Percentiles rank a stretch among this genome's conserved stretches.
phyloP scores from a whole-genome alignment of 768 basidiomycete species.

The Lactifluus subvellereus region DNA sequence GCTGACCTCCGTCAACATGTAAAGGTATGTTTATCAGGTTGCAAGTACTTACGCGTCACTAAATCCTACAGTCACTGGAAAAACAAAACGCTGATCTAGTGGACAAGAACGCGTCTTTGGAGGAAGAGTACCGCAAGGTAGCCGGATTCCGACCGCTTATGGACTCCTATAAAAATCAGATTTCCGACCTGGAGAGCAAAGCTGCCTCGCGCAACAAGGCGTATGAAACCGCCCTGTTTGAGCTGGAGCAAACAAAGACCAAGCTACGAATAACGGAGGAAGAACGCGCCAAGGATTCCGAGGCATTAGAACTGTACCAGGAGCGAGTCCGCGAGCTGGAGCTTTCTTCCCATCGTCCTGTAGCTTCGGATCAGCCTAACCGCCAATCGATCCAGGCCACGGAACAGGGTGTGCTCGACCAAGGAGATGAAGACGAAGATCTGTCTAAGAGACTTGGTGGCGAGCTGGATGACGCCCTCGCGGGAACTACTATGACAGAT shows the following conservation, averaged over 20 bases:
- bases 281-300: slow-evolving; percentile 73
- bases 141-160: slow-evolving; percentile 81
- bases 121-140: slow-evolving; percentile 87
- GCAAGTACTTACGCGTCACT: background rate
- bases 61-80: slow-evolving; percentile 61
- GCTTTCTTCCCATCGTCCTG: slow-evolving; percentile 49
- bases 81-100: slow-evolving; percentile 90
- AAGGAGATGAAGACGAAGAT: slow-evolving; percentile 38
- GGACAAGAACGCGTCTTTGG: slow-evolving; percentile 85
- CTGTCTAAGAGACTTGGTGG: slow-evolving; percentile 62
- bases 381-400: slow-evolving; percentile 43
- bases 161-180: slow-evolving; percentile 88
- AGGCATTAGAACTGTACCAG: slow-evolving; percentile 84
- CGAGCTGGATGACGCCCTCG: slow-evolving; percentile 82
- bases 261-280: slow-evolving; percentile 61
- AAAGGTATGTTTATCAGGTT: slow-evolving; percentile 46
- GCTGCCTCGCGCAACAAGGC: slow-evolving; percentile 60
- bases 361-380: slow-evolving; percentile 30
- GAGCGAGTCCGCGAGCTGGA: slow-evolving; percentile 89
- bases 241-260: slow-evolving; percentile 68
- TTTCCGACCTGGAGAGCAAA: slow-evolving; percentile 74
- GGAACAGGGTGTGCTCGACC: slow-evolving; percentile 30
- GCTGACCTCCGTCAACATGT: slow-evolving; percentile 84
- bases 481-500: slow-evolving; percentile 86
- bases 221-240: slow-evolving; percentile 63